Evolutionary conservation across 1,139 yeast genomes (phyloP).

Genomic region (Yamadazyma sp.): DNA sequence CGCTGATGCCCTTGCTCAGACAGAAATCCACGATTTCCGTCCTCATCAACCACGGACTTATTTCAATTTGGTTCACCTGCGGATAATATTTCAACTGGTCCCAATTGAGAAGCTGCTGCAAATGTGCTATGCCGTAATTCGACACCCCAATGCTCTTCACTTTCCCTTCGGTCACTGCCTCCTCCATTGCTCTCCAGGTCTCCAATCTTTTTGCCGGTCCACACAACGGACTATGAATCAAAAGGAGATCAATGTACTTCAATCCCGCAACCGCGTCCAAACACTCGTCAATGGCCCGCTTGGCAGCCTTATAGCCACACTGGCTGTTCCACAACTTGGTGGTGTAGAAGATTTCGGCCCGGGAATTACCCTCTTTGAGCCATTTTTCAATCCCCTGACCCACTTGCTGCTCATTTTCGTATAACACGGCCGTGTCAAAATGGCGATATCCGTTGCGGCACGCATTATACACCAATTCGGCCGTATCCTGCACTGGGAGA

Average conservation of each 20-base stretch:
- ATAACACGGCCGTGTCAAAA: conserved; percentile 61
- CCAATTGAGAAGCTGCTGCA: conserved; percentile 58
- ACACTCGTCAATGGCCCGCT: conserved; percentile 28
- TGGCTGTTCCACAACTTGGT: conserved; percentile 42
- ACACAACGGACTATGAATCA: conserved; percentile 62
- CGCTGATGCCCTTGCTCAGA: conserved; percentile 27
- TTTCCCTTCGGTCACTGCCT: conserved; percentile 55
- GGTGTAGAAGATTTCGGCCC: conserved; percentile 69
- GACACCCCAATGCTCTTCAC: conserved; percentile 68
- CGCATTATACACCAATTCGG: conserved; percentile 45
- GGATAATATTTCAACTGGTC: conserved; percentile 53
- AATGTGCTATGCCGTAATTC: conserved; percentile 62
- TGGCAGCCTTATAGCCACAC: conserved; percentile 25
- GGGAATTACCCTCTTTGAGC: conserved; percentile 51
- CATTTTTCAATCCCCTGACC: conserved; percentile 54
- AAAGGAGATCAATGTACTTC: conserved; percentile 50
- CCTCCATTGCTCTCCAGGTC: conserved; percentile 64
- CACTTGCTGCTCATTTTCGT: conserved; percentile 57
- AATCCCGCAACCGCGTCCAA: conserved; percentile 30
- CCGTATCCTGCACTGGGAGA: conserved; percentile 24
- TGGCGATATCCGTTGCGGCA: conserved; percentile 52
- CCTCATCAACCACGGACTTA: conserved; percentile 78
- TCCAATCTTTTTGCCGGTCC: conserved; percentile 52
- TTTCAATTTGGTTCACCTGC: conserved; percentile 64
- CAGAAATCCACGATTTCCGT: conserved; percentile 60